Conservation (phyloP, 352 stramenopile genomes). For the Pythium vanterpoolii region DNA sequence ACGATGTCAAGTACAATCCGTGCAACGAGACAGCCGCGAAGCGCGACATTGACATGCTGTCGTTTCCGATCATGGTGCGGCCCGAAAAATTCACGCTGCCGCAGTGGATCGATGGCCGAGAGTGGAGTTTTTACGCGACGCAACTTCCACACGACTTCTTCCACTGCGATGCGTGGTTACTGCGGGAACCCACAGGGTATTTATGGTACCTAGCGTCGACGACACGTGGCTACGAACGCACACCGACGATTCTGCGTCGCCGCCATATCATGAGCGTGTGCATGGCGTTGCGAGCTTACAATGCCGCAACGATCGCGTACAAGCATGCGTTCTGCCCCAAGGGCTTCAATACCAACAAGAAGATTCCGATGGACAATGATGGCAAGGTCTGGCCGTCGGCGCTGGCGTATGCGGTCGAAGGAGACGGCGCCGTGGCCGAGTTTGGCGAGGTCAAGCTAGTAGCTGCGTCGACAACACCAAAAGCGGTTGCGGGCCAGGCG, state of each 20-base stretch:
- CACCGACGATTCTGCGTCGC: conserved; percentile 74
- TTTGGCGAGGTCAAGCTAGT: conserved; percentile 8
- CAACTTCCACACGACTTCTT: conserved; percentile 64
- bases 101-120: conserved; percentile 71
- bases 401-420: conserved; percentile 29
- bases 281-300: conserved; percentile 68
- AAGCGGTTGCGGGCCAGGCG: conserved; percentile 27
- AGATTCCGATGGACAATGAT: conserved; percentile 56
- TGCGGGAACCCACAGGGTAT: conserved; percentile 47
- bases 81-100: conserved; percentile 70
- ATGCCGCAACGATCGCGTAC: conserved; percentile 54
- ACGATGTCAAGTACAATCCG: conserved; percentile 77
- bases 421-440: neutral
- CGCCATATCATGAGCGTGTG: conserved; percentile 75
- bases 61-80: conserved; percentile 74
- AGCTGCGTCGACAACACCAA: neutral
- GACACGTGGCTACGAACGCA: conserved; percentile 73
- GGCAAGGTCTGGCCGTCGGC: conserved; percentile 43
- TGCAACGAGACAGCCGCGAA: conserved; percentile 38
- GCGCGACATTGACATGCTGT: conserved; percentile 47
- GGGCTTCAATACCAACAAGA: conserved; percentile 71
- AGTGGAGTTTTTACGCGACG: conserved; percentile 69
- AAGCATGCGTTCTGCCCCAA: conserved; percentile 45
- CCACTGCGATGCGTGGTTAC: conserved; percentile 68
- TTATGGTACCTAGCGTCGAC: conserved; percentile 72